These are phyloP conservation scores for Gossypium schwendimanii DNA, from an alignment of 441 rosid genomes.

Conservation along the genomic window DNA sequence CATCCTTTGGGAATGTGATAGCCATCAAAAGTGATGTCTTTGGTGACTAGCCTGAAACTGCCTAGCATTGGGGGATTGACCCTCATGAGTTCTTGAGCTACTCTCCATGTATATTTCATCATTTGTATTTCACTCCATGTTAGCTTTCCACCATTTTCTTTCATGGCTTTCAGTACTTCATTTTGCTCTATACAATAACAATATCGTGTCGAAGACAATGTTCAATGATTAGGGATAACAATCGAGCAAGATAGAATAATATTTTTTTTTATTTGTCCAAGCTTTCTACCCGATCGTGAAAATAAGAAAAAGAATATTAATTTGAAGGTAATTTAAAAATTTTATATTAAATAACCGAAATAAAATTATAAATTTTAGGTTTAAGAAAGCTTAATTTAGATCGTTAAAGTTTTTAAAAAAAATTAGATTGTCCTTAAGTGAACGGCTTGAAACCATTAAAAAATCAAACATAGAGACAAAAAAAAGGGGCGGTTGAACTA, in stretches of 20 bases:
- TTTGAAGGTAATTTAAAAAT: too few species aligned
- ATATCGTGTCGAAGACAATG: not conserved
- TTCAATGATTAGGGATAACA: not conserved
- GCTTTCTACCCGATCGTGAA: too few species aligned
- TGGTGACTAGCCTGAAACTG: slow-evolving; percentile 9
- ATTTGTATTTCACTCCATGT: slow-evolving; percentile 26
- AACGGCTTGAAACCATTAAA: not conserved
- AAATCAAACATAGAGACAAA: too few species aligned
- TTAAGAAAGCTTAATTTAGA: too few species aligned
- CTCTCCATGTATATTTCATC: slow-evolving; percentile 34
- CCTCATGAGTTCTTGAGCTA: slow-evolving; percentile 34
- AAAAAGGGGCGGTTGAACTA: too few species aligned
- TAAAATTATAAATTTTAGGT: too few species aligned
- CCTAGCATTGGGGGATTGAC: slow-evolving; percentile 24
- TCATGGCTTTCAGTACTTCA: slow-evolving; percentile 14
- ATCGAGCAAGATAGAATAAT: too few species aligned
- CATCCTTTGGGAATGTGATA: slow-evolving; percentile 25
- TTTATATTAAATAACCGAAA: too few species aligned
- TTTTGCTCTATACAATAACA: slow-evolving; percentile 10
- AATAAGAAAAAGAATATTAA: too few species aligned
- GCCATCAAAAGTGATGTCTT: slow-evolving; percentile 3
- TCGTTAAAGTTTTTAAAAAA: too few species aligned
- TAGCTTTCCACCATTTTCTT: slow-evolving; percentile 9
- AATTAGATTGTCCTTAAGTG: too few species aligned
- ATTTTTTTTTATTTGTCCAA: too few species aligned